Evolutionary conservation across 2,329 filamentous ascomycete species (phyloP), one percentile per base, ranked within the genome.

Genomic region (Boeremia lycopersici): DNA sequence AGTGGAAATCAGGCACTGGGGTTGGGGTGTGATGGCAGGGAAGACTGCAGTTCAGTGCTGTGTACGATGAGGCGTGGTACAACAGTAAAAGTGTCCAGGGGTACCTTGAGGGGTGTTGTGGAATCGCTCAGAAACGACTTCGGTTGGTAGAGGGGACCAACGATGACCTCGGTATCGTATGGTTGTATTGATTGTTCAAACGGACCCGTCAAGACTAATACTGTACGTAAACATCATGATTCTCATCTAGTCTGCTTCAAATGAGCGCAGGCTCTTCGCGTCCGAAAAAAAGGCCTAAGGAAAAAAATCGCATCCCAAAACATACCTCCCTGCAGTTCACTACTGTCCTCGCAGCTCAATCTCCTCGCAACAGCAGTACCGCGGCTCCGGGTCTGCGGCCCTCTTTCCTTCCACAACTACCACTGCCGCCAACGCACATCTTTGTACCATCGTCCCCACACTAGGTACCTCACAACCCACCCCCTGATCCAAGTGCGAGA

Each of bases 21-120:
- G 23, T 59, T n/a, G 74, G 64, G 0, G n/a, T 80, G n/a, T 80
- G 77, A 0, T 79, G 72, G 48, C 62, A 67, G 4, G 74, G 71
- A 0, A 53, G 61, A 30, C n/a, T 80, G 38, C 70, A 63, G 0
- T 53, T 80, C 17, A 80, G 76, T 43, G 73, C 67, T 8, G 77
- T 72, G 5, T 80, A 74, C 25, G 79, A 80, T 49, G 74, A 79
- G 49, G 76, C 76, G 0, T 80, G 76, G 77, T 76, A 79, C 53
- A 63, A 62, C 26, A 38, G 57, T 39, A 49, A 41, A 2, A 50
- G 58, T 12, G 50, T 56, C 5, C 26, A 31, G 42, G 52, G 30
- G 6, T 59, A 59, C 26, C 23, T 65, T n/a, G 38, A 57, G 15
- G 23, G 48, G 9, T 46, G 49, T 42, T 38, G 39, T 33, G 52